These are phyloP conservation scores for Curvularia spicifera DNA, from an alignment of 2,329 filamentous ascomycete species.

Conservation along the genomic window DNA sequence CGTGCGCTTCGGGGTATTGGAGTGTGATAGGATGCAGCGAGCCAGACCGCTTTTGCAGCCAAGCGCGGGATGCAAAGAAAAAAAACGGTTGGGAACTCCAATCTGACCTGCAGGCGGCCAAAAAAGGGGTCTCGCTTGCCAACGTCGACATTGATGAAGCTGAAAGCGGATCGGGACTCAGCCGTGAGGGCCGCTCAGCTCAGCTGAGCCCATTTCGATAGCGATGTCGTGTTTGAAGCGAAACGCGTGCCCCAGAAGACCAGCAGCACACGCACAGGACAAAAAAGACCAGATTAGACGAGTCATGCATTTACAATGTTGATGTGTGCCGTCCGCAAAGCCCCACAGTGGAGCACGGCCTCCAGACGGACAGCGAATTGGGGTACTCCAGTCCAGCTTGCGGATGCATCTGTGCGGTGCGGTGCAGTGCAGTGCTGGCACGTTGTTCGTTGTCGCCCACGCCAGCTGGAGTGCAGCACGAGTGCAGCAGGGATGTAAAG, in stretches of 20 bases:
- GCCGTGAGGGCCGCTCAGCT: not conserved
- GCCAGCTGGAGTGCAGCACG: conserved; percentile 21
- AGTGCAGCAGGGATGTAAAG: not conserved
- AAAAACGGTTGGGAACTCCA: conserved; percentile 19
- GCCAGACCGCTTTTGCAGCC: conserved; percentile 26
- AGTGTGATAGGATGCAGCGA: conserved; percentile 42
- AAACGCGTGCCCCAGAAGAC: conserved; percentile 6
- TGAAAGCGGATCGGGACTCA: not conserved
- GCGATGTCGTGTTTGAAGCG: not conserved
- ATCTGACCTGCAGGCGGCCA: conserved; percentile 13
- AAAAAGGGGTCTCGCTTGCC: conserved; percentile 18
- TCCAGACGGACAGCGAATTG: conserved; percentile 32
- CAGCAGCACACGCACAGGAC: not conserved
- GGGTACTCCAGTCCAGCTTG: conserved; percentile 12
- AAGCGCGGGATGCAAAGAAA: conserved; percentile 32
- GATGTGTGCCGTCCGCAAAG: conserved; percentile 27
- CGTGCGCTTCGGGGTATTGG: conserved; percentile 33
- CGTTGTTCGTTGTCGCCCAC: conserved; percentile 23
- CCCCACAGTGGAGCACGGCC: conserved; percentile 28
- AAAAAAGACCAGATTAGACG: conserved; percentile 1
- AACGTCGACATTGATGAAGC: not conserved
- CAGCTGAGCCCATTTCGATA: not conserved
- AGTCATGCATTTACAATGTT: conserved; percentile 15
- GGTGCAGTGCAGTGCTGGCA: conserved; percentile 17
- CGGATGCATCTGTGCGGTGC: conserved; percentile 20